A percentile compares a stretch with the other conserved stretches of the same genome.
phyloP scores from a whole-genome alignment of 768 basidiomycete genomes.

The Dictyophora rubrovolvata region DNA sequence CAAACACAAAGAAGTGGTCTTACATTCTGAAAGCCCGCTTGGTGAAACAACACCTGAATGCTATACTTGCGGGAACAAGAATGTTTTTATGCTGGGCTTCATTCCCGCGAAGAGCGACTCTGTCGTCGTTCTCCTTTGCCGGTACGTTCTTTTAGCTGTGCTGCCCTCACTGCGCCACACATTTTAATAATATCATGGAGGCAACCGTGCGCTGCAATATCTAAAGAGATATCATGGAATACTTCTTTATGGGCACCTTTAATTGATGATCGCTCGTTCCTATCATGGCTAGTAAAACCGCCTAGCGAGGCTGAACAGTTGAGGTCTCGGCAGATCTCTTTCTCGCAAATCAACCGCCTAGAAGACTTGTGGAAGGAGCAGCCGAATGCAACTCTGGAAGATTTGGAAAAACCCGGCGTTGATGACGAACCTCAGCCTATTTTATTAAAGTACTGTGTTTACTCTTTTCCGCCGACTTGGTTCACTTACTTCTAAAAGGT shows the following conservation, averaged over 20 bases:
- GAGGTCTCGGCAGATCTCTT: constrained; percentile 92
- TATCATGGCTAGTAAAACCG: constrained; percentile 98
- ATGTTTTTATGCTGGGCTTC: constrained; percentile 98
- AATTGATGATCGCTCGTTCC: constrained; percentile 95
- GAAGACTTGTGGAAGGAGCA: constrained; percentile 99
- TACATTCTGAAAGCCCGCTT: constrained; percentile 90
- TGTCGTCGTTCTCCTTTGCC: constrained; percentile 92
- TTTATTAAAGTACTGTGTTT: constrained; percentile 37
- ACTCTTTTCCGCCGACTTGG: not conserved
- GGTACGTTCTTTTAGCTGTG: constrained; percentile 42
- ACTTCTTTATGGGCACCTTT: constrained; percentile 95
- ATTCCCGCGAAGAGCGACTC: constrained; percentile 99
- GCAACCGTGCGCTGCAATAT: constrained; percentile 95
- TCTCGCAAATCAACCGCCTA: constrained; percentile 91
- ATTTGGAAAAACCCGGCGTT: constrained; percentile 93
- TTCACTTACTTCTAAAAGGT: constrained; percentile 26
- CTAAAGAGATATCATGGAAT: constrained; percentile 98
- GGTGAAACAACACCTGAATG: constrained; percentile 98
- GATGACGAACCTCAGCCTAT: constrained; percentile 97
- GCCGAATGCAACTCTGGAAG: constrained; percentile 86
- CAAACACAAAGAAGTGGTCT: constrained; percentile 96
- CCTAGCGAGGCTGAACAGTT: constrained; percentile 95
- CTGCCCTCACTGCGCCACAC: constrained; percentile 2
- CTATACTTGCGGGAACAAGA: constrained; percentile 98
- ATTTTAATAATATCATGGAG: constrained; percentile 29